A percentile compares a stretch with the other conserved stretches of the same genome.
Conservation (phyloP, 768 basidiomycete species). For the Boletus coccyginus region DNA sequence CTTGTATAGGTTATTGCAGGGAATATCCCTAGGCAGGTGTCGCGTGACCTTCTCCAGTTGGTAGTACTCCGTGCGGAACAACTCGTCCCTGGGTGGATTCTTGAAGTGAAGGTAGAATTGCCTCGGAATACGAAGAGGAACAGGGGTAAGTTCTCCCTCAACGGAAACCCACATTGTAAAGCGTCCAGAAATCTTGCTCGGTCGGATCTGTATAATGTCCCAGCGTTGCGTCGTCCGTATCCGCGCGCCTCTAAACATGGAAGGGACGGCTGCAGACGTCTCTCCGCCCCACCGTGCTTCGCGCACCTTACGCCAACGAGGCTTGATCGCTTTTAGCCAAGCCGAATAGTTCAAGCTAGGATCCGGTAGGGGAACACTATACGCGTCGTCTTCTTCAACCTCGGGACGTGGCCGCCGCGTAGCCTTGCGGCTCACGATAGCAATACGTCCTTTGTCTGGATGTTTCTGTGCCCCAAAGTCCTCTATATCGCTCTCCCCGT, state of each 20-base stretch:
- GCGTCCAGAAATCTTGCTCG: slow-evolving; percentile 72
- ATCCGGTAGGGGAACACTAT: slow-evolving; percentile 52
- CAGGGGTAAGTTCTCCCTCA: slow-evolving; percentile 71
- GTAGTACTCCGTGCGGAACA: slow-evolving; percentile 72
- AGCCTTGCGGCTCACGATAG: slow-evolving; percentile 51
- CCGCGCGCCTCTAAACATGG: slow-evolving; percentile 69
- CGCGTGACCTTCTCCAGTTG: slow-evolving; percentile 68
- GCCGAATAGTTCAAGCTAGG: slow-evolving; percentile 62
- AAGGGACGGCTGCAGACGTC: slow-evolving; percentile 50
- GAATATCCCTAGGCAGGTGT: slow-evolving; percentile 75
- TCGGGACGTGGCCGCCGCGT: slow-evolving; percentile 44
- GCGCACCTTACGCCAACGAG: slow-evolving; percentile 68
- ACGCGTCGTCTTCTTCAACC: slow-evolving; percentile 26
- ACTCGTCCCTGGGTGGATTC: slow-evolving; percentile 55
- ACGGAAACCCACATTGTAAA: slow-evolving; percentile 88
- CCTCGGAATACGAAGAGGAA: slow-evolving; percentile 82
- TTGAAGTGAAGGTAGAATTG: slow-evolving; percentile 94
- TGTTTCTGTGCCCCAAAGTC: slow-evolving; percentile 40
- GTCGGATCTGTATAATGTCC: slow-evolving; percentile 91
- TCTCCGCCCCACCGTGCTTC: slow-evolving; percentile 44
- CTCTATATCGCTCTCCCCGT: slow-evolving; percentile 54
- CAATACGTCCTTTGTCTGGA: slow-evolving; percentile 40
- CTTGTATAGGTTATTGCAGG: slow-evolving; percentile 78
- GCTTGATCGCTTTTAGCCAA: slow-evolving; percentile 77
- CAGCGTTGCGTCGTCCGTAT: slow-evolving; percentile 67